phyloP scores from a whole-genome alignment of 768 basidiomycete genomes.

The Rhodosporidiobolus odoratus region DNA sequence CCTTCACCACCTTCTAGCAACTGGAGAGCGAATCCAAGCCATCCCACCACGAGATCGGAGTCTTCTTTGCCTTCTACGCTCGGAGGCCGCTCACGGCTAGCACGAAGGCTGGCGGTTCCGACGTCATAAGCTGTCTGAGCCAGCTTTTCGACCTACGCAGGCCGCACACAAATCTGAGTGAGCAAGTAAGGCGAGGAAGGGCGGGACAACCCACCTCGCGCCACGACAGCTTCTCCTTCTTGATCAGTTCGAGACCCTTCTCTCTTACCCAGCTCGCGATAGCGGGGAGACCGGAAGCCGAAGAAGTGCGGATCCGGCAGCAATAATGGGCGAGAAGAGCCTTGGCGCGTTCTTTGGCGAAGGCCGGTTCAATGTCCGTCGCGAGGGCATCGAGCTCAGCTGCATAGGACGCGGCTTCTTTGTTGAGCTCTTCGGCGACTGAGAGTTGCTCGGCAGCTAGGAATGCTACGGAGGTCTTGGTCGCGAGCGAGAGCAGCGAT shows the following conservation, averaged over 20 bases:
- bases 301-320: constrained; percentile 2
- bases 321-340: constrained; percentile 5
- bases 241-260: neutral
- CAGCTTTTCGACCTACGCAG: neutral
- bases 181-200: neutral
- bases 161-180: neutral
- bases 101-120: neutral
- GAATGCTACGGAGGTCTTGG: neutral
- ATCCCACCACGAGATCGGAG: neutral
- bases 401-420: neutral
- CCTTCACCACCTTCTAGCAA: neutral
- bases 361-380: neutral
- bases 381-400: neutral
- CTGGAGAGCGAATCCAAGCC: neutral
- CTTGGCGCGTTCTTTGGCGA: neutral
- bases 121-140: neutral
- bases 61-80: neutral
- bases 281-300: neutral
- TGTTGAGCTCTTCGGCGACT: neutral
- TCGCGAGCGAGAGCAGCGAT: constrained; percentile 11
- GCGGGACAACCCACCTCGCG: neutral
- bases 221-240: neutral
- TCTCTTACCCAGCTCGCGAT: constrained; percentile 4
- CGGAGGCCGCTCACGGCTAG: neutral
- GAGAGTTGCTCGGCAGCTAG: neutral